Percentiles rank a stretch among this genome's conserved stretches.
phyloP scores from a whole-genome alignment of 768 basidiomycete species.

The Hypholoma fasciculare region DNA sequence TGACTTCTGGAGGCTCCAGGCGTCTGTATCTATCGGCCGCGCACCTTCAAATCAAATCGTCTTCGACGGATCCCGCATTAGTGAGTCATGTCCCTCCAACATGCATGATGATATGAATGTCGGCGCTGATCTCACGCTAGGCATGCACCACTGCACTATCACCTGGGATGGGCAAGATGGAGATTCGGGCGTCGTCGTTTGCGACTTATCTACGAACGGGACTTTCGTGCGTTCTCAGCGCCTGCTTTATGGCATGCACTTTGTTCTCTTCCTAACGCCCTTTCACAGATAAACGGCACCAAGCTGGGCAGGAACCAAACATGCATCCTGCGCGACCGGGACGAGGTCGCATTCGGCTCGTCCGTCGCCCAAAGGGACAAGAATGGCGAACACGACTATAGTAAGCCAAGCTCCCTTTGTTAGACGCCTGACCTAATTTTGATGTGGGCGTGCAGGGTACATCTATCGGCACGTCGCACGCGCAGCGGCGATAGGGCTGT shows the following conservation, averaged over 20 bases:
- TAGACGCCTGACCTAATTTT: background rate
- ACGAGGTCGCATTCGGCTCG: background rate
- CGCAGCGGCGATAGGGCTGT: background rate
- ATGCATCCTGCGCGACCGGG: background rate
- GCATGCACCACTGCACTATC: background rate
- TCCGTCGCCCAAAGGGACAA: background rate
- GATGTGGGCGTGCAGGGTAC: background rate
- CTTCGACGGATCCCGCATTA: background rate
- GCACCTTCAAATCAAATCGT: background rate
- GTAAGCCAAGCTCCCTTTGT: background rate
- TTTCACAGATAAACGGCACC: background rate
- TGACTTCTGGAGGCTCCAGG: background rate
- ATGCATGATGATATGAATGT: background rate
- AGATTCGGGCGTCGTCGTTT: background rate
- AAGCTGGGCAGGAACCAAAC: background rate
- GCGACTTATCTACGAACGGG: background rate
- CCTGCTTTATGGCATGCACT: background rate
- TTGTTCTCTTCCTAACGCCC: background rate
- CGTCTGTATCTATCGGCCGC: background rate
- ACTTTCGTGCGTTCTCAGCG: background rate
- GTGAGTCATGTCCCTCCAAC: background rate
- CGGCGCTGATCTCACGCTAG: background rate
- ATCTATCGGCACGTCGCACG: background rate
- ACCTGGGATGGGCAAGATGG: background rate
- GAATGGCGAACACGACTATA: background rate